phyloP scores from a whole-genome alignment of 1,284 basidiomycete genomes.

The Ustilago xerochloae region DNA sequence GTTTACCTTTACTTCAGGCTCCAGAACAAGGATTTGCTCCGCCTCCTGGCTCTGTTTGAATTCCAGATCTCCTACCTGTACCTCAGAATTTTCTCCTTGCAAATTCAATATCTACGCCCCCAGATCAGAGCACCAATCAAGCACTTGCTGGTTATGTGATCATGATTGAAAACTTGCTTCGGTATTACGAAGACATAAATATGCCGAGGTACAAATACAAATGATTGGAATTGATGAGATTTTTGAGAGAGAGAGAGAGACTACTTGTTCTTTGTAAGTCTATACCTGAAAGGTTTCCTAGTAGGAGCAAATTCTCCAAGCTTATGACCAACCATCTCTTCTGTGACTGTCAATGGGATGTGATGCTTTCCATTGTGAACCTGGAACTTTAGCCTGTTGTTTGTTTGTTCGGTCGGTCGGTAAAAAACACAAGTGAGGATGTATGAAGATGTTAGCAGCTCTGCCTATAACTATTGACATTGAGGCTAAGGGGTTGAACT shows the following conservation, averaged over 20 bases:
- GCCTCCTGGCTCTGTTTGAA: conserved; percentile 19
- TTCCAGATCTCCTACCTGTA: not conserved
- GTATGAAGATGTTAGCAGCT: not conserved
- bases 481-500: conserved; percentile 15
- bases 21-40: conserved; percentile 34
- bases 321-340: conserved; percentile 99
- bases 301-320: conserved; percentile 93
- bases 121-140: too few relatives aligned
- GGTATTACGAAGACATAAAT: not conserved
- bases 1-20: conserved; percentile 9
- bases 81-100: not conserved
- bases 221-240: not conserved
- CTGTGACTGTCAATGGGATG: conserved; percentile 83
- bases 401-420: too few relatives aligned
- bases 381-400: conserved; percentile 77
- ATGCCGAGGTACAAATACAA: conserved; percentile 46
- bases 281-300: conserved; percentile 73
- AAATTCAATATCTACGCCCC: not conserved
- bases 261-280: conserved; percentile 61
- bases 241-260: not conserved
- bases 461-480: too few relatives aligned
- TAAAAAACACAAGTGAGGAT: too few relatives aligned
- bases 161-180: not conserved
- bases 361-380: conserved; percentile 96
- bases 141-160: too few relatives aligned